Conservation (phyloP, 257 asterid genomes). For the Solanum ahanhuiri region DNA sequence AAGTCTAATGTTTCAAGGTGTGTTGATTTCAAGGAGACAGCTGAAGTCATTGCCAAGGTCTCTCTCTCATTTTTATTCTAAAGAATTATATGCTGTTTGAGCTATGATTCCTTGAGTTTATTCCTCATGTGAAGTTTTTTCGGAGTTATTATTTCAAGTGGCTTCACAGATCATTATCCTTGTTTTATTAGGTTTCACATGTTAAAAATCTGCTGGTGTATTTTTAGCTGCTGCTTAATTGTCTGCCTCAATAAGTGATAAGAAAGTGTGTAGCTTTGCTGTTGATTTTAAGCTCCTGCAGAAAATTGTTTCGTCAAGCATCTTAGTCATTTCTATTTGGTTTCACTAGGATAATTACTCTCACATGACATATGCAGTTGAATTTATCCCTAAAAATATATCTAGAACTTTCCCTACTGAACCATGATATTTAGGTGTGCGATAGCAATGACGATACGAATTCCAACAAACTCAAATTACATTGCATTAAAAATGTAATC, state of each 20-base stretch:
- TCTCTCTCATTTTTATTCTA: neutral
- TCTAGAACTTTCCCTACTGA: neutral
- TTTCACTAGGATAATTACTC: neutral
- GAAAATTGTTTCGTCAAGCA: neutral
- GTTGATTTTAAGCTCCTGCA: neutral
- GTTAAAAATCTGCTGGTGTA: neutral
- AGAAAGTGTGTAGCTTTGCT: neutral
- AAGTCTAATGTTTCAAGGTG: slow-evolving; percentile 84
- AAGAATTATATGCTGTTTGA: neutral
- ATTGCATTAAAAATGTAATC: neutral
- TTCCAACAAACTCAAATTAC: neutral
- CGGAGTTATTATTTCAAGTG: neutral
- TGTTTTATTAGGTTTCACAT: neutral
- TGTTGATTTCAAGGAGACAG: slow-evolving; percentile 87
- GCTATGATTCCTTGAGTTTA: neutral
- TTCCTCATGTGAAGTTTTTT: neutral
- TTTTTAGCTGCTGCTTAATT: neutral
- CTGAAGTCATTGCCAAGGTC: slow-evolving; percentile 96
- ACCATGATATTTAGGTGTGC: neutral
- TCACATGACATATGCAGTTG: neutral
- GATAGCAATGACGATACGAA: neutral
- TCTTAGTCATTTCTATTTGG: neutral
- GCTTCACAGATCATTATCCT: neutral
- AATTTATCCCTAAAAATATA: neutral
- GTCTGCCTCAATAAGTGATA: neutral